Conservation (phyloP, 129 eudicot genomes). For the Flaveria trinervia region DNA sequence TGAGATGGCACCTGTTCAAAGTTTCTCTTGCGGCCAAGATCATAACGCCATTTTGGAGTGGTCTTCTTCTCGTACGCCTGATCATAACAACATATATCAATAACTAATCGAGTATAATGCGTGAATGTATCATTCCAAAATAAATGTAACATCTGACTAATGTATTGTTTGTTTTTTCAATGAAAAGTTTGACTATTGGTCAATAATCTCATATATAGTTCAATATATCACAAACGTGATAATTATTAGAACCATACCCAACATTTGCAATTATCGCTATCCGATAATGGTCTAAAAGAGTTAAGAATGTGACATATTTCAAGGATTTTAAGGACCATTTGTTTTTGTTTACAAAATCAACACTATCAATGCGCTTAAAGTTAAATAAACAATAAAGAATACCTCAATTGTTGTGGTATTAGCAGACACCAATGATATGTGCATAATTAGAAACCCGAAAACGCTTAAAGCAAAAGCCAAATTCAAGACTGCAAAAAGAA, state of each 20-base stretch:
- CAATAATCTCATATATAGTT: conserved; percentile 3
- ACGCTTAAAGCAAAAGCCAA: conserved; percentile 95
- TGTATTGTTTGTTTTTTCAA: not conserved
- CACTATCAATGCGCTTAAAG: not conserved
- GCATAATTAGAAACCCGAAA: conserved; percentile 93
- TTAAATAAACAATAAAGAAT: conserved; percentile 13
- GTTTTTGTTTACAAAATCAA: conserved; percentile 1
- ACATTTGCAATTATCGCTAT: not conserved
- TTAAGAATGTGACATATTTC: not conserved
- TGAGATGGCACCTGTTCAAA: conserved; percentile 75
- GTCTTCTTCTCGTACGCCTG: conserved; percentile 98
- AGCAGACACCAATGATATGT: conserved; percentile 86
- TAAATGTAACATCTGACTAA: not conserved
- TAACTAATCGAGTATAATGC: not conserved
- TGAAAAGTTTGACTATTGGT: not conserved
- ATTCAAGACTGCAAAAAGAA: conserved; percentile 65
- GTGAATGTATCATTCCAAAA: not conserved
- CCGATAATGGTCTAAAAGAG: not conserved
- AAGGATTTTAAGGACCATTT: not conserved
- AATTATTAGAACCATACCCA: not conserved
- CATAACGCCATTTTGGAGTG: conserved; percentile 91
- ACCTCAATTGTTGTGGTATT: conserved; percentile 99
- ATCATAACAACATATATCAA: conserved; percentile 27
- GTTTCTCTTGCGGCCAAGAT: conserved; percentile 92
- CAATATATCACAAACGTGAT: not conserved